These are phyloP conservation scores for Zygoascus biomembranicola DNA, from an alignment of 805 yeast species.

Conservation along the genomic window DNA sequence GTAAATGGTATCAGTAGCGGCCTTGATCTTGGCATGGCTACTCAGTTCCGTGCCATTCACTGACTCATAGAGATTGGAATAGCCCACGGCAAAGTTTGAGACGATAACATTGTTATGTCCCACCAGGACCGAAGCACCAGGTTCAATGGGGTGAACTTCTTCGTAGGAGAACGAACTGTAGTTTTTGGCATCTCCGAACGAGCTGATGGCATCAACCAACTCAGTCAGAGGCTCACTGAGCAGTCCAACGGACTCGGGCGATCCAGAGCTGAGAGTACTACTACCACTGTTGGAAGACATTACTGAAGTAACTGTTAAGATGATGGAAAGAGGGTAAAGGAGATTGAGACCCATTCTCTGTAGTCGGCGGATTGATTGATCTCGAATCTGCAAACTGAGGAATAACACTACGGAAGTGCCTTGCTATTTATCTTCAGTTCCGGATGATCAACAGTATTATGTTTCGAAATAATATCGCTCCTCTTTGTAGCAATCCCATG, in stretches of 20 bases:
- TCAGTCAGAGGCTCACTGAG: slow-evolving; percentile 3
- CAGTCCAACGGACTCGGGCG: slow-evolving; percentile 8
- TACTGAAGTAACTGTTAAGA: too few species aligned
- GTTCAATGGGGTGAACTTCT: slow-evolving; percentile 4
- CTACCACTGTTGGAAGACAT: too few species aligned
- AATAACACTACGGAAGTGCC: too few species aligned
- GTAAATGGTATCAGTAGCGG: slow-evolving; percentile 6
- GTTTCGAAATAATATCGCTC: too few species aligned
- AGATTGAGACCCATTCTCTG: too few species aligned
- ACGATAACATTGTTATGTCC: slow-evolving; percentile 1
- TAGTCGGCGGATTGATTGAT: too few species aligned
- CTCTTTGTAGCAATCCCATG: too few species aligned
- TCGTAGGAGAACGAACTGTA: not conserved
- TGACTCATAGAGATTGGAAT: slow-evolving; percentile 6
- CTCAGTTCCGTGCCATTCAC: slow-evolving; percentile 9
- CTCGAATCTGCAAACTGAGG: too few species aligned
- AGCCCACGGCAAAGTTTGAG: slow-evolving; percentile 8
- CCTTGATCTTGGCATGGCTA: slow-evolving; percentile 1
- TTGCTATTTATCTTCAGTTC: too few species aligned
- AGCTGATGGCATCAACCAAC: slow-evolving; percentile 1
- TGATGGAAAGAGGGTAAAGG: too few species aligned
- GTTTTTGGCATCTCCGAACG: not conserved
- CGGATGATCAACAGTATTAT: too few species aligned
- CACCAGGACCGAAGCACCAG: slow-evolving; percentile 1
- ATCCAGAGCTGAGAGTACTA: not conserved